phyloP scores from a whole-genome alignment of 1,139 yeast species.

The Kodamaea derodonti region DNA sequence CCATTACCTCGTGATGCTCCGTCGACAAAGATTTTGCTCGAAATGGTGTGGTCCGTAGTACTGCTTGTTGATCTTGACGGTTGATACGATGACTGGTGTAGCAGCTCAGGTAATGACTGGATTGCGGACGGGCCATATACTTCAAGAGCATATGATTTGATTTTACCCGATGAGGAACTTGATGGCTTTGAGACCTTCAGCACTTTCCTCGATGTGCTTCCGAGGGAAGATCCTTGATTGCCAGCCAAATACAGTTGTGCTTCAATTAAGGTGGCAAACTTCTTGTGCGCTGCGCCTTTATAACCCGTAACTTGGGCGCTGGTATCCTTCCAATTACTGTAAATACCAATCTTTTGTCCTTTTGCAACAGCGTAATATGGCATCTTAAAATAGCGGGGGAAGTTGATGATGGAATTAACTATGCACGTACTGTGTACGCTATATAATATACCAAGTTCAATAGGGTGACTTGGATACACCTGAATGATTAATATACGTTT shows the following conservation, averaged over 20 bases:
- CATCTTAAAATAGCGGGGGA: background rate
- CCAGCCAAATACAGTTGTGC: slow-evolving; percentile 28
- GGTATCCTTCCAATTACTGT: slow-evolving; percentile 48
- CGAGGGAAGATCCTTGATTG: background rate
- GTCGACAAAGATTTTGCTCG: slow-evolving; percentile 54
- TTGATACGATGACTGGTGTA: too few relatives aligned
- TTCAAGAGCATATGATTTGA: background rate
- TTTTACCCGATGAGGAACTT: background rate
- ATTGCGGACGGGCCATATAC: background rate
- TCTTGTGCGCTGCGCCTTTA: slow-evolving; percentile 52
- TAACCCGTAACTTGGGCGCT: slow-evolving; percentile 47
- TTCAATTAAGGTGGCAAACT: slow-evolving; percentile 41
- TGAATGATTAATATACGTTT: too few relatives aligned
- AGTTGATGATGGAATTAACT: slow-evolving; percentile 12
- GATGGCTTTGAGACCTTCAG: background rate
- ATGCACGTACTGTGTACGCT: too few relatives aligned
- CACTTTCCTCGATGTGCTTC: background rate
- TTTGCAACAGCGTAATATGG: slow-evolving; percentile 55
- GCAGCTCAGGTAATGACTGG: background rate
- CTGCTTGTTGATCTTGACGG: background rate
- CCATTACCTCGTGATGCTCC: slow-evolving; percentile 68
- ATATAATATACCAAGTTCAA: too few relatives aligned
- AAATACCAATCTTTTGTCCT: slow-evolving; percentile 55
- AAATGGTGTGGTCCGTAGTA: background rate
- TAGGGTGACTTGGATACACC: too few relatives aligned